Evolutionary conservation across 768 basidiomycete species (phyloP).

Genomic region (Lactarius indigo): DNA sequence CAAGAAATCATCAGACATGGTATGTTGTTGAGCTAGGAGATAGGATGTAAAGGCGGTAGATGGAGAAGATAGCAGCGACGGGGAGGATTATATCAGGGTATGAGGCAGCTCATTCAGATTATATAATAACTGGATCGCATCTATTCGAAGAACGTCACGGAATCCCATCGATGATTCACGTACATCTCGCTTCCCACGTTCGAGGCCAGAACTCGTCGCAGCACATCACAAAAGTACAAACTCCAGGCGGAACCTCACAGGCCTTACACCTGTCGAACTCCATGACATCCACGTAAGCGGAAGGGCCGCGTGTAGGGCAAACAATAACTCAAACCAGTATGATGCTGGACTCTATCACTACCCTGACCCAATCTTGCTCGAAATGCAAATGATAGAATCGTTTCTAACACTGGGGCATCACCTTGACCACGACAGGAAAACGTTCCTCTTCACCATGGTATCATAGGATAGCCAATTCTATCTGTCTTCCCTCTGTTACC

Average conservation of each 20-base stretch:
- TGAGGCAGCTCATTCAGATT: background rate
- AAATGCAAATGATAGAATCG: background rate
- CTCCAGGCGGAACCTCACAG: background rate
- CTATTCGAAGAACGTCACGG: too few relatives aligned
- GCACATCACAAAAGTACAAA: background rate
- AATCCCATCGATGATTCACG: background rate
- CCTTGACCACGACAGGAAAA: background rate
- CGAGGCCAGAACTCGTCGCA: background rate
- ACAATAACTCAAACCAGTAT: background rate
- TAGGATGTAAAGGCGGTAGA: background rate
- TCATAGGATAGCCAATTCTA: background rate
- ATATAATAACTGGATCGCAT: background rate
- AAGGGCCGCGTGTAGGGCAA: background rate
- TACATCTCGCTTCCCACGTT: background rate
- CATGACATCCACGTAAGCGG: background rate
- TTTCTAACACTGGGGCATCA: background rate
- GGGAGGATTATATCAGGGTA: background rate
- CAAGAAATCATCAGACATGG: background rate
- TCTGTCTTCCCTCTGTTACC: slow-evolving; percentile 1
- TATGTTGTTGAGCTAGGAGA: background rate
- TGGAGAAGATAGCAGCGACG: background rate
- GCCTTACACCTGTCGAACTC: background rate
- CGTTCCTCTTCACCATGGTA: background rate
- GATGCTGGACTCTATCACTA: background rate
- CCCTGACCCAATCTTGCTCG: background rate